Conservation (phyloP, 257 asterid genomes). For the Solanum lignicaule region DNA sequence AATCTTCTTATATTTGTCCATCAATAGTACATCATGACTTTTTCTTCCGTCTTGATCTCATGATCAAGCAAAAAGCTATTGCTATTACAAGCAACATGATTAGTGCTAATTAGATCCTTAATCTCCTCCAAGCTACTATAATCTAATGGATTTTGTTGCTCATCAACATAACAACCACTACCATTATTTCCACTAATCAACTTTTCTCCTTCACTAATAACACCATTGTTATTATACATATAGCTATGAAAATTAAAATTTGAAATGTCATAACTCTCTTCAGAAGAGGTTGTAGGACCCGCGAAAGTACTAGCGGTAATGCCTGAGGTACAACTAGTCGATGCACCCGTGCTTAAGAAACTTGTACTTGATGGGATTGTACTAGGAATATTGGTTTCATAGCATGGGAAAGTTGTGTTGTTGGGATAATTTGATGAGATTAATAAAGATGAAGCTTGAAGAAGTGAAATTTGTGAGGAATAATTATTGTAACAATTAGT, state of each 20-base stretch:
- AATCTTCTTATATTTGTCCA: neutral
- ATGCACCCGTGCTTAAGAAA: constrained; percentile 4
- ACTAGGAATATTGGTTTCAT: neutral
- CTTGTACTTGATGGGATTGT: neutral
- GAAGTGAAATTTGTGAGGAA: constrained; percentile 5
- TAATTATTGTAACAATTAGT: neutral
- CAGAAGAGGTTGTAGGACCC: constrained; percentile 39
- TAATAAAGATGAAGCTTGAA: neutral
- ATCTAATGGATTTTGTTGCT: constrained; percentile 30
- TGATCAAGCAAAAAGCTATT: constrained; percentile 21
- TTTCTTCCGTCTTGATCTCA: constrained; percentile 35
- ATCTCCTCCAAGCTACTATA: constrained; percentile 62
- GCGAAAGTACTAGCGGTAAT: constrained; percentile 9
- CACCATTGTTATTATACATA: constrained; percentile 10
- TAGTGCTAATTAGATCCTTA: constrained; percentile 55
- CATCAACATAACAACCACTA: constrained; percentile 5
- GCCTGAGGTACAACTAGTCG: constrained; percentile 3
- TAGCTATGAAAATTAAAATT: constrained; percentile 17
- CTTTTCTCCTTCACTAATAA: constrained; percentile 5
- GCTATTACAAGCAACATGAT: constrained; percentile 4
- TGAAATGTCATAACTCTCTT: constrained; percentile 16
- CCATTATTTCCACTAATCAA: neutral
- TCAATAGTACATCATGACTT: constrained; percentile 10
- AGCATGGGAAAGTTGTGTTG: neutral
- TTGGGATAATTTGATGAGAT: neutral